Percentiles rank a stretch among this genome's conserved stretches.
phyloP scores from a whole-genome alignment of 1,139 yeast species.

The Yamadazyma trypodendri region DNA sequence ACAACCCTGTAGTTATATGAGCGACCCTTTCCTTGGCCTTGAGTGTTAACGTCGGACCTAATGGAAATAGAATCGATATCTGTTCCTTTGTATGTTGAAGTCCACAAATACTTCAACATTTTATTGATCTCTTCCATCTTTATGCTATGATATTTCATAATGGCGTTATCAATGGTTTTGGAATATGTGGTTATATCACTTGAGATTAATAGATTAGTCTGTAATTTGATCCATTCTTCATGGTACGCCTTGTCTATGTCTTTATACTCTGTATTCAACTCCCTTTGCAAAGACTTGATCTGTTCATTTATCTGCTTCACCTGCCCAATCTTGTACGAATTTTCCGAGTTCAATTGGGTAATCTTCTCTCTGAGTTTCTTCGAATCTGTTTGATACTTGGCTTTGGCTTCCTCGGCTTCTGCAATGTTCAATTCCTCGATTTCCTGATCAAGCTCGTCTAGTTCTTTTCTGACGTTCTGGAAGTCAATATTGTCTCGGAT shows the following conservation, averaged over 20 bases:
- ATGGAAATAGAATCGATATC: constrained; percentile 92
- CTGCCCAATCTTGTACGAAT: constrained; percentile 83
- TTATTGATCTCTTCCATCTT: constrained; percentile 94
- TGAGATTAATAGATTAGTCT: constrained; percentile 74
- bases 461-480: constrained; percentile 28
- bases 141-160: constrained; percentile 86
- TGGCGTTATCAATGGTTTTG: constrained; percentile 86
- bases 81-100: constrained; percentile 88
- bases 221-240: constrained; percentile 72
- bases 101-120: constrained; percentile 89
- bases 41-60: constrained; percentile 70
- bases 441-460: constrained; percentile 27
- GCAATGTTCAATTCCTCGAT: constrained; percentile 41
- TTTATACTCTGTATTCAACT: constrained; percentile 68
- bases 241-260: constrained; percentile 64
- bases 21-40: constrained; percentile 49
- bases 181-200: constrained; percentile 82
- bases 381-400: constrained; percentile 62
- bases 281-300: constrained; percentile 51
- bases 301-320: constrained; percentile 81
- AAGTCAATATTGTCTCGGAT: constrained; percentile 42
- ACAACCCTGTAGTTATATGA: constrained; percentile 92
- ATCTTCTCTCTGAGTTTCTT: constrained; percentile 52
- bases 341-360: constrained; percentile 59
- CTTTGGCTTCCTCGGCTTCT: constrained; percentile 65